Evolutionary conservation across 306 rosid genomes (phyloP).

Genomic region (Fagus crenata): DNA sequence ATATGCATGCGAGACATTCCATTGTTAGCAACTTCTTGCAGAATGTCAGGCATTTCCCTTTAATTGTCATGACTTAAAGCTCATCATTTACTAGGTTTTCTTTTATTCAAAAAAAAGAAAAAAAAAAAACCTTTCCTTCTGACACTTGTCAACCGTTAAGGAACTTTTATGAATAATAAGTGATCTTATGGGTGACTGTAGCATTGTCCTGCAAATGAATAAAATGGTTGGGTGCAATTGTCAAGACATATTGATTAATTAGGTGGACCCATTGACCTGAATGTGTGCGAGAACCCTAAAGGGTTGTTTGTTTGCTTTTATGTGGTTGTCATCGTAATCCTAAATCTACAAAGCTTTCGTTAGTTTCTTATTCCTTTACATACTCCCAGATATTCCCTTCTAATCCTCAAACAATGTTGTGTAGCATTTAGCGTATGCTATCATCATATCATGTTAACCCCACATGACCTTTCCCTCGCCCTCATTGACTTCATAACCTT

Average conservation of each 20-base stretch:
- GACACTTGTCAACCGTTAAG: constrained; percentile 5
- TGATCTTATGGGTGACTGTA: constrained; percentile 25
- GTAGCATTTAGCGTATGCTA: constrained; percentile 32
- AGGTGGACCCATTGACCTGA: constrained; percentile 76
- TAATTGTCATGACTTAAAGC: too few relatives aligned
- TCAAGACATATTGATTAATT: constrained; percentile 44
- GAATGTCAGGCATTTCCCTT: too few relatives aligned
- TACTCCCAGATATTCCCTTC: constrained; percentile 65
- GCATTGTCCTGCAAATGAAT: constrained; percentile 27
- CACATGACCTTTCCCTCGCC: constrained; percentile 25
- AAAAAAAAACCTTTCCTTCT: too few relatives aligned
- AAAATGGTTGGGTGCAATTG: constrained; percentile 51
- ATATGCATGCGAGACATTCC: too few relatives aligned
- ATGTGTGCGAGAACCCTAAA: constrained; percentile 46
- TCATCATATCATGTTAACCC: constrained; percentile 29
- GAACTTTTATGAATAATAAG: constrained; percentile 7
- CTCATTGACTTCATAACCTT: constrained; percentile 21
- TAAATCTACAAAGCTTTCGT: constrained; percentile 40
- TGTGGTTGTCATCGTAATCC: constrained; percentile 47
- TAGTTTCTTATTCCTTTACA: constrained; percentile 58
- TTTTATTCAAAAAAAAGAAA: too few relatives aligned
- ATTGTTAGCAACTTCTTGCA: too few relatives aligned
- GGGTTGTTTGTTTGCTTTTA: constrained; percentile 73
- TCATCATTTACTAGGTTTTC: too few relatives aligned
- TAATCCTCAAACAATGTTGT: constrained; percentile 52